phyloP scores from a whole-genome alignment of 805 yeast species.

The Blastobotrys terrestris region DNA sequence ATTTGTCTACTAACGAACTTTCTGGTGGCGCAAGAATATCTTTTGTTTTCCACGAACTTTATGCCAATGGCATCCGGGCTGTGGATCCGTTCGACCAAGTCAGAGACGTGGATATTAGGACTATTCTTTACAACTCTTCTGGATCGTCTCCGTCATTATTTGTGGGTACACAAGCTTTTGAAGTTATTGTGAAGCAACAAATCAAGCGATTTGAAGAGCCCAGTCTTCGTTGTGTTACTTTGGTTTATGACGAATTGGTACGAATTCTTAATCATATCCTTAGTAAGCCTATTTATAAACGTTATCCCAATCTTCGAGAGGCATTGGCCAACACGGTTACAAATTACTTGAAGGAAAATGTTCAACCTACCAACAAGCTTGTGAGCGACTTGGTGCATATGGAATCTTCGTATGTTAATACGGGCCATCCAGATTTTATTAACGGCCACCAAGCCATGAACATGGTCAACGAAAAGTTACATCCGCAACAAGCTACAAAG shows the following conservation, averaged over 20 bases:
- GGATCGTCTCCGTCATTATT: slow-evolving; percentile 95
- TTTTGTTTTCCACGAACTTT: slow-evolving; percentile 94
- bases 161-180: slow-evolving; percentile 97
- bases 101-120: slow-evolving; percentile 91
- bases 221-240: slow-evolving; percentile 74
- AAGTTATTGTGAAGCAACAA: slow-evolving; percentile 90
- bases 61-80: slow-evolving; percentile 84
- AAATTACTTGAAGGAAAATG: slow-evolving; percentile 69
- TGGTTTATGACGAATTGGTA: slow-evolving; percentile 90
- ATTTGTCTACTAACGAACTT: slow-evolving; percentile 79
- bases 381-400: slow-evolving; percentile 76
- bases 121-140: slow-evolving; percentile 93
- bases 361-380: slow-evolving; percentile 79
- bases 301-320: slow-evolving; percentile 89
- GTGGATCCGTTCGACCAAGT: slow-evolving; percentile 96
- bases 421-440: slow-evolving; percentile 94
- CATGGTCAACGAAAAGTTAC: slow-evolving; percentile 81
- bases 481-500: slow-evolving; percentile 62
- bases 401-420: slow-evolving; percentile 92
- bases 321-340: slow-evolving; percentile 75
- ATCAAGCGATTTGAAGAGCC: slow-evolving; percentile 94
- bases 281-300: slow-evolving; percentile 70
- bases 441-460: slow-evolving; percentile 95
- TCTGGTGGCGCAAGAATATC: slow-evolving; percentile 98
- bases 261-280: slow-evolving; percentile 82